These are phyloP conservation scores for Trichoderma koningiopsis DNA, from an alignment of 2,329 filamentous ascomycete genomes.

Conservation along the genomic window DNA sequence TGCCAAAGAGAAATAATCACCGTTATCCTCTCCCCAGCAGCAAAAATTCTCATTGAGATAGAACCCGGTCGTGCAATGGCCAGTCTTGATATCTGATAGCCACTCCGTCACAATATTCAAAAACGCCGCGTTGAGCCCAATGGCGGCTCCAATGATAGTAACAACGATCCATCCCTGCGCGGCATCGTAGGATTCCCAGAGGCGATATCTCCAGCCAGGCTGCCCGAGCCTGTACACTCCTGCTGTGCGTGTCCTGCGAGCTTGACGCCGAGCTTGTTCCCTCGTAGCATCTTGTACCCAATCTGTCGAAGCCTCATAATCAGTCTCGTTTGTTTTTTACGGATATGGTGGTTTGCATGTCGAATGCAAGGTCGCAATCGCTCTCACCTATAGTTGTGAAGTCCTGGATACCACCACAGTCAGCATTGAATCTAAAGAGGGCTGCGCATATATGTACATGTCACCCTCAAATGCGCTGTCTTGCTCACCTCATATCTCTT, in stretches of 20 bases:
- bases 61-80: slow-evolving; percentile 93
- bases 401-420: slow-evolving; percentile 53
- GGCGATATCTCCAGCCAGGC: slow-evolving; percentile 74
- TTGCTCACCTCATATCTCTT: slow-evolving; percentile 82
- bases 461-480: not conserved
- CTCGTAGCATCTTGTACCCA: slow-evolving; percentile 98
- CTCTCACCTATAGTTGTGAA: slow-evolving; percentile 84
- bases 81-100: slow-evolving; percentile 92
- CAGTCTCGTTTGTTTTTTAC: slow-evolving; percentile 35
- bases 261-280: slow-evolving; percentile 80
- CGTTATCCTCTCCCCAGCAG: slow-evolving; percentile 93
- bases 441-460: not conserved
- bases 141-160: slow-evolving; percentile 87
- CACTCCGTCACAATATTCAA: slow-evolving; percentile 97
- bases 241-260: slow-evolving; percentile 70
- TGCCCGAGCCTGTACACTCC: slow-evolving; percentile 72
- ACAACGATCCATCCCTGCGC: slow-evolving; percentile 98
- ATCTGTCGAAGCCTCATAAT: slow-evolving; percentile 52
- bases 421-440: slow-evolving; percentile 11
- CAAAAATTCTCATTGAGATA: slow-evolving; percentile 98
- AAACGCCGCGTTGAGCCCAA: slow-evolving; percentile 89
- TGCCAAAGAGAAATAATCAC: slow-evolving; percentile 45
- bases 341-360: slow-evolving; percentile 21
- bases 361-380: not conserved
- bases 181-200: slow-evolving; percentile 89